These are phyloP conservation scores for Byssochlamys sp. DNA, from an alignment of 2,329 filamentous ascomycete species.

Conservation along the genomic window DNA sequence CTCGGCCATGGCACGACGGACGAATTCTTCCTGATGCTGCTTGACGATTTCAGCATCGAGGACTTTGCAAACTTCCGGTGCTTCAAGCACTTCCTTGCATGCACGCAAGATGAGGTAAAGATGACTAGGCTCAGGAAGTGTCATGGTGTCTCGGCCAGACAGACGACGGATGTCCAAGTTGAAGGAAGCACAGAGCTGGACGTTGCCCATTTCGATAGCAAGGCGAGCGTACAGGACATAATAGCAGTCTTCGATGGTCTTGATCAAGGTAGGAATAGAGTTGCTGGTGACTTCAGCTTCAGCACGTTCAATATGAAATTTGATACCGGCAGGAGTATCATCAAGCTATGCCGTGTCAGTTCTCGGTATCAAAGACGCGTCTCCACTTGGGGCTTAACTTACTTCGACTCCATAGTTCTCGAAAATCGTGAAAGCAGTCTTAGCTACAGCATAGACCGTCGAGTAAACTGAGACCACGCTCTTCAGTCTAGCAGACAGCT, in stretches of 20 bases:
- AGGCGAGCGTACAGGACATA: slow-evolving; percentile 28
- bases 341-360: slow-evolving; percentile 20
- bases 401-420: slow-evolving; percentile 27
- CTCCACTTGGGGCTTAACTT: slow-evolving; percentile 3
- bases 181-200: slow-evolving; percentile 26
- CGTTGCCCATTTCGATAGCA: slow-evolving; percentile 26
- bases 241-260: slow-evolving; percentile 27
- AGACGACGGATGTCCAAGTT: slow-evolving; percentile 14
- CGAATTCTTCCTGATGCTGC: slow-evolving; percentile 20
- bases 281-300: slow-evolving; percentile 21
- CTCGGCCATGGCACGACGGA: slow-evolving; percentile 15
- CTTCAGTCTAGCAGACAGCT: slow-evolving; percentile 14
- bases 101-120: slow-evolving; percentile 23
- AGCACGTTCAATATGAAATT: slow-evolving; percentile 20
- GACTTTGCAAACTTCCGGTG: slow-evolving; percentile 15
- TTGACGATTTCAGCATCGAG: slow-evolving; percentile 18
- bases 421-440: slow-evolving; percentile 23
- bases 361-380: not conserved
- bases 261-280: slow-evolving; percentile 21
- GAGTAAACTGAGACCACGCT: slow-evolving; percentile 21
- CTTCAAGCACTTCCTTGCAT: slow-evolving; percentile 25
- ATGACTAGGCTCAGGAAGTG: slow-evolving; percentile 26
- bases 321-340: slow-evolving; percentile 16
- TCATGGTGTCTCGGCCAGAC: slow-evolving; percentile 8
- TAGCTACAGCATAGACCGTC: slow-evolving; percentile 28